Percentiles rank a stretch among this genome's conserved stretches.
These are phyloP conservation scores for Adansonia madagascariensis DNA, from an alignment of 441 rosid genomes.

Conservation along the genomic window DNA sequence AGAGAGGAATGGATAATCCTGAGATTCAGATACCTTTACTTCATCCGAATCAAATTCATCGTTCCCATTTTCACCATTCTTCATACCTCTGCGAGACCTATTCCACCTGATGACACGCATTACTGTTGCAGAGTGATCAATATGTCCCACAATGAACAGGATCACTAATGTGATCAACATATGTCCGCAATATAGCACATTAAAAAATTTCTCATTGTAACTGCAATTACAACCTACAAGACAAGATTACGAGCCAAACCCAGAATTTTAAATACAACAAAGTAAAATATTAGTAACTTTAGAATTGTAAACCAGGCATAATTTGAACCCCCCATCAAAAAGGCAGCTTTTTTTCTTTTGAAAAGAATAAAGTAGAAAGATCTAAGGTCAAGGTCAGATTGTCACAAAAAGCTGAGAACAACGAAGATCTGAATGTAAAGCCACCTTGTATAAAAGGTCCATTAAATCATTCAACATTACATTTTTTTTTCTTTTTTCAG, in stretches of 20 bases:
- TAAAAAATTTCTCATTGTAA: not conserved
- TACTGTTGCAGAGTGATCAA: conserved; percentile 73
- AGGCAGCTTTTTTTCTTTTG: conserved; percentile 23
- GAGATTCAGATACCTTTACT: conserved; percentile 49
- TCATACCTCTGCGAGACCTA: conserved; percentile 53
- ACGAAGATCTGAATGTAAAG: conserved; percentile 30
- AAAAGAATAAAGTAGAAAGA: conserved; percentile 25
- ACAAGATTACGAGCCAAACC: conserved; percentile 2
- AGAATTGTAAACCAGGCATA: conserved; percentile 13
- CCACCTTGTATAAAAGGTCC: conserved; percentile 32
- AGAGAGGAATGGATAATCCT: not conserved
- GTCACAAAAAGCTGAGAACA: conserved; percentile 20
- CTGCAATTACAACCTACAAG: not conserved
- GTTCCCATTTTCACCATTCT: conserved; percentile 53
- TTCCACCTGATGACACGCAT: conserved; percentile 78
- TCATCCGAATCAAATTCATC: conserved; percentile 61
- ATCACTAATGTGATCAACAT: conserved; percentile 16
- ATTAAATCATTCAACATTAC: conserved; percentile 15
- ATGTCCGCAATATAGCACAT: not conserved
- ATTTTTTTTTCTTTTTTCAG: not conserved
- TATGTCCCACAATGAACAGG: conserved; percentile 42
- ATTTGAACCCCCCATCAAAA: not conserved
- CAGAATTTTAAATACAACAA: not conserved
- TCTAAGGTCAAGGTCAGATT: conserved; percentile 30
- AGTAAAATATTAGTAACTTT: conserved; percentile 22